Percentiles rank a stretch among this genome's conserved stretches.
Evolutionary conservation across 176 grass and related monocot species (phyloP).

Genomic region (Neostapfia colusana): DNA sequence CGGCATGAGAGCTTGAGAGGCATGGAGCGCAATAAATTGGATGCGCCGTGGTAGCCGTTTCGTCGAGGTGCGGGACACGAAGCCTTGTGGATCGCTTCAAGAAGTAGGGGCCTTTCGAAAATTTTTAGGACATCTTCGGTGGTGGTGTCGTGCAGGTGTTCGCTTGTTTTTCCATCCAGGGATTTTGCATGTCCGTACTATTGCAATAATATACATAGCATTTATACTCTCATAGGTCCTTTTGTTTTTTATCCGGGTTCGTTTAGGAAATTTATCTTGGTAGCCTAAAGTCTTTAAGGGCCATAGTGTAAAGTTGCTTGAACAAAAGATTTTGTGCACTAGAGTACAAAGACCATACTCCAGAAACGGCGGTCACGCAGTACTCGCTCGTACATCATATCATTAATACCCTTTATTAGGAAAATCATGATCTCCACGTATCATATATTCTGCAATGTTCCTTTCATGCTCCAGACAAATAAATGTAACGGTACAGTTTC

Average conservation of each 20-base stretch:
- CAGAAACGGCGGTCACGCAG: not conserved
- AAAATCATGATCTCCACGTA: not conserved
- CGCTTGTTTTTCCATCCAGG: not conserved
- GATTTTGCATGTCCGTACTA: not conserved
- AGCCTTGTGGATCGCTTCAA: conserved; percentile 40
- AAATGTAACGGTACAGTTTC: not conserved
- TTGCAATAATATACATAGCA: not conserved
- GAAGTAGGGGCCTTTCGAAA: not conserved
- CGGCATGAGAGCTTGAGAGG: conserved; percentile 24
- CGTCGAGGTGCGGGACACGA: conserved; percentile 20
- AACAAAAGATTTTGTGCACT: not conserved
- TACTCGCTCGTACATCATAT: no score
- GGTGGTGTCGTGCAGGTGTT: not conserved
- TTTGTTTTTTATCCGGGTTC: not conserved
- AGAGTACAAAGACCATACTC: not conserved
- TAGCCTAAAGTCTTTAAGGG: not conserved
- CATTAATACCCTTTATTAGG: not conserved
- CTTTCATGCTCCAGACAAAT: no score
- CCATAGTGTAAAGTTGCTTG: not conserved
- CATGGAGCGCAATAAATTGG: conserved; percentile 50
- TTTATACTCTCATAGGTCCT: not conserved
- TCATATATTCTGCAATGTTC: not conserved
- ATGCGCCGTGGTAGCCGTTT: conserved; percentile 3
- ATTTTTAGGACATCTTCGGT: not conserved
- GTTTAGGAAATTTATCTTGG: not conserved